Percentiles rank a stretch among this genome's conserved stretches.
Conservation (phyloP, 257 asterid genomes). For the Solanum appendiculatum region DNA sequence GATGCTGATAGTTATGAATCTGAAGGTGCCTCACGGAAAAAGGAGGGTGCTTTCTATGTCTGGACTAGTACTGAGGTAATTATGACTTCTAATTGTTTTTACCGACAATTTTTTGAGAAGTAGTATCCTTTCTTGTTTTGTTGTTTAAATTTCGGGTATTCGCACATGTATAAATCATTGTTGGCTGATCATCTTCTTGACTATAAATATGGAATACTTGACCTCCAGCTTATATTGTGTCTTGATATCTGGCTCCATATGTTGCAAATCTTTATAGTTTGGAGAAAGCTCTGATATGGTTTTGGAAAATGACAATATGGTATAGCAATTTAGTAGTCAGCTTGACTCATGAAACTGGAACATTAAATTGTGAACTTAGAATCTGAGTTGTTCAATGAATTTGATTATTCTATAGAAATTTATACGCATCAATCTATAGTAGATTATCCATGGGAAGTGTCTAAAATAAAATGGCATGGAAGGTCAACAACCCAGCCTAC, state of each 20-base stretch:
- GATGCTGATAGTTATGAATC: slow-evolving; percentile 94
- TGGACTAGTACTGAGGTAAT: slow-evolving; percentile 83
- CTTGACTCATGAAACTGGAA: not conserved
- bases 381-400: not conserved
- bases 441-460: not conserved
- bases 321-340: not conserved
- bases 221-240: not conserved
- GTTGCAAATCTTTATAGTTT: not conserved
- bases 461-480: not conserved
- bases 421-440: not conserved
- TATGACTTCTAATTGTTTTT: not conserved
- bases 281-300: not conserved
- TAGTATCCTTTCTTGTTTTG: not conserved
- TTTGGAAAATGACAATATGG: not conserved
- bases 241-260: not conserved
- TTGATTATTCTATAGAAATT: not conserved
- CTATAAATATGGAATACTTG: not conserved
- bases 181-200: not conserved
- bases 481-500: not conserved
- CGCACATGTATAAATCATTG: not conserved
- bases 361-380: not conserved
- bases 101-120: not conserved
- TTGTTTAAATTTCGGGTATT: not conserved
- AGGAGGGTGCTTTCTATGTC: slow-evolving; percentile 89
- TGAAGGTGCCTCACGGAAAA: slow-evolving; percentile 61